phyloP scores from a whole-genome alignment of 2,329 filamentous ascomycete genomes.

The Grosmannia huntii region DNA sequence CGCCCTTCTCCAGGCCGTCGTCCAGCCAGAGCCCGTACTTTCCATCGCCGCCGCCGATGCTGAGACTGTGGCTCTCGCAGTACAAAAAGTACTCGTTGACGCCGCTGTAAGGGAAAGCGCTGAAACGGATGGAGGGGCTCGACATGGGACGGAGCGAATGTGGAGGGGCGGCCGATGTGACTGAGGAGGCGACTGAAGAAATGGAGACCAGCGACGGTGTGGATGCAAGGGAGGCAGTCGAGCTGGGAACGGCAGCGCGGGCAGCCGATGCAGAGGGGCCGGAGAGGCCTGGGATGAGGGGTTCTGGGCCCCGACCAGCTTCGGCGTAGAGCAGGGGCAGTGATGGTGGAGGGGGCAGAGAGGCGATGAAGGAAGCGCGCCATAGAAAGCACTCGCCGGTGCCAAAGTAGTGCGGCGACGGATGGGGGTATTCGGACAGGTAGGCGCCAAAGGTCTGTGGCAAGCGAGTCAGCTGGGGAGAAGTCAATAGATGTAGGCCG shows the following conservation, averaged over 20 bases:
- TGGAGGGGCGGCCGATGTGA: conserved; percentile 6
- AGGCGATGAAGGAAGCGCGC: conserved; percentile 56
- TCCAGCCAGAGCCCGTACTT: conserved; percentile 92
- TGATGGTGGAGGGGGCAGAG: conserved; percentile 49
- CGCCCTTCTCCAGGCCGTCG: conserved; percentile 68
- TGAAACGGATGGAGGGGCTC: conserved; percentile 77
- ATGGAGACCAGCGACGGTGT: neutral
- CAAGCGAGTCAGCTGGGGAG: neutral
- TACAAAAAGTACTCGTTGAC: conserved; percentile 96
- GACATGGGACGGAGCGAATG: conserved; percentile 30
- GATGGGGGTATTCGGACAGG: conserved; percentile 76
- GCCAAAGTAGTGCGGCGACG: conserved; percentile 76
- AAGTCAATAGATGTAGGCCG: neutral
- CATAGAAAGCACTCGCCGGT: conserved; percentile 94
- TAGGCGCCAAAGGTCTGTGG: conserved; percentile 77
- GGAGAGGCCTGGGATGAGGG: conserved; percentile 10
- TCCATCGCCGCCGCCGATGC: conserved; percentile 77
- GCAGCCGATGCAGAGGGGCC: neutral
- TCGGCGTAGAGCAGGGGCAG: conserved; percentile 17
- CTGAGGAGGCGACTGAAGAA: neutral
- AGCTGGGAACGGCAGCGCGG: conserved; percentile 14
- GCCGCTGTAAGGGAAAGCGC: conserved; percentile 91
- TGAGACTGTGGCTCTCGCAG: conserved; percentile 75
- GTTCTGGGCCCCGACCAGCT: neutral
- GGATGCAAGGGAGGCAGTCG: neutral